Evolutionary conservation across 2,329 filamentous ascomycete species (phyloP).

Genomic region (Sphaerostilbella broomeana): DNA sequence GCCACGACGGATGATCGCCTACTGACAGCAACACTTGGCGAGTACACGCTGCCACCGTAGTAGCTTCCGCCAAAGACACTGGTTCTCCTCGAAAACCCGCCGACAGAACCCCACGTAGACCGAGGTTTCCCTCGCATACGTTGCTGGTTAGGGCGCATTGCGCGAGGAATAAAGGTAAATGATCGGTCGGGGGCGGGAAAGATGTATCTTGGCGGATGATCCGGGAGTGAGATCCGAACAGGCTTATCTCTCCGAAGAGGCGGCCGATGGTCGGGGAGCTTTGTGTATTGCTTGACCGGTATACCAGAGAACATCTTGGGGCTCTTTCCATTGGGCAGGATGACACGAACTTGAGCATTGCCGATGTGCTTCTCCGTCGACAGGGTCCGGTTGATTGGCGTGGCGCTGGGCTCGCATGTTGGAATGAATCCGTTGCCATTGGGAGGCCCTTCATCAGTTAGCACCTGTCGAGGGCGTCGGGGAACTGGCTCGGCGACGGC

Average conservation of each 20-base stretch:
- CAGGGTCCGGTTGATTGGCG: conserved; percentile 67
- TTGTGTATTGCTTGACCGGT: conserved; percentile 83
- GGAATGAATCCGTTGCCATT: conserved; percentile 50
- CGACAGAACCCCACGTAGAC: conserved; percentile 61
- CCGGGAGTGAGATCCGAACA: conserved; percentile 84
- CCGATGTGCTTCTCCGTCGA: conserved; percentile 79
- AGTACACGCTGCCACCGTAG: conserved; percentile 74
- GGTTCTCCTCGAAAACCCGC: conserved; percentile 68
- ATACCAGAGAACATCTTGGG: conserved; percentile 68
- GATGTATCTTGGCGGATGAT: conserved; percentile 74
- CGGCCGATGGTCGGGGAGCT: conserved; percentile 88
- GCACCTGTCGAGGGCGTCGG: conserved; percentile 37
- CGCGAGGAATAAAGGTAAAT: conserved; percentile 95
- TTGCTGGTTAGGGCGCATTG: conserved; percentile 88
- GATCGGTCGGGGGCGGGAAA: conserved; percentile 86
- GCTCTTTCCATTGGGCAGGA: conserved; percentile 66
- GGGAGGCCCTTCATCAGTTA: conserved; percentile 43
- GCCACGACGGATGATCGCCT: conserved; percentile 68
- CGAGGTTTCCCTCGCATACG: conserved; percentile 63
- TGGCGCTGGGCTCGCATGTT: conserved; percentile 51
- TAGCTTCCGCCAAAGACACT: conserved; percentile 68
- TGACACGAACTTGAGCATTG: conserved; percentile 78
- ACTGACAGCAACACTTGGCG: conserved; percentile 81
- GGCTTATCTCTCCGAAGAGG: conserved; percentile 93
- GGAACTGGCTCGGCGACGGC: conserved; percentile 44